Evolutionary conservation across 2,329 filamentous ascomycete species (phyloP).

Genomic region (Ophiognomonia clavigignenti-juglandacearum): DNA sequence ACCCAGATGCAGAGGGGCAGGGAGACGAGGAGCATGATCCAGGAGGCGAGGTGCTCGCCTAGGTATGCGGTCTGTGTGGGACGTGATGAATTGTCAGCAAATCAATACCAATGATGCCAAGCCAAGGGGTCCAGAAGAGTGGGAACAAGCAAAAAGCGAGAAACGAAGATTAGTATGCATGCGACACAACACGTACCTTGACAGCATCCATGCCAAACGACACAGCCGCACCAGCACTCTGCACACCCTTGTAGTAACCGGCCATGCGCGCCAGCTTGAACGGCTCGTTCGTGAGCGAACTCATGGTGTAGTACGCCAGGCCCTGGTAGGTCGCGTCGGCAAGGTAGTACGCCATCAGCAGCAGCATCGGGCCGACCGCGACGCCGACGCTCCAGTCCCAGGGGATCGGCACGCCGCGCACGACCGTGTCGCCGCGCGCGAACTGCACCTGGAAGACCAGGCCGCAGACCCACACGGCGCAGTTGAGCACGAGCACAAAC

Average conservation of each 20-base stretch:
- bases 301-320: conserved; percentile 68
- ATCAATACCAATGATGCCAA: too few species aligned
- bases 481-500: conserved; percentile 56
- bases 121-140: too few species aligned
- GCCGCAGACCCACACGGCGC: conserved; percentile 65
- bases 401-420: conserved; percentile 18
- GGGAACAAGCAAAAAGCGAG: not conserved
- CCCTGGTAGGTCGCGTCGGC: conserved; percentile 37
- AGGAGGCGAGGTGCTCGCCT: conserved; percentile 21
- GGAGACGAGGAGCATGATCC: conserved; percentile 20
- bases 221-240: conserved; percentile 66
- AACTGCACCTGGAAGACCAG: conserved; percentile 63
- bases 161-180: too few species aligned
- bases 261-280: conserved; percentile 71
- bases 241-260: conserved; percentile 78
- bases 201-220: conserved; percentile 30
- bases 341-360: conserved; percentile 23
- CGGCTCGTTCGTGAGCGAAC: conserved; percentile 66
- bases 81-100: too few species aligned
- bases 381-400: conserved; percentile 23
- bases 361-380: conserved; percentile 21
- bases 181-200: too few species aligned
- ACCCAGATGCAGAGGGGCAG: conserved; percentile 20
- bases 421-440: conserved; percentile 13
- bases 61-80: conserved; percentile 22